Conservation (phyloP, 129 eudicot species). For the Solidago caesia region DNA sequence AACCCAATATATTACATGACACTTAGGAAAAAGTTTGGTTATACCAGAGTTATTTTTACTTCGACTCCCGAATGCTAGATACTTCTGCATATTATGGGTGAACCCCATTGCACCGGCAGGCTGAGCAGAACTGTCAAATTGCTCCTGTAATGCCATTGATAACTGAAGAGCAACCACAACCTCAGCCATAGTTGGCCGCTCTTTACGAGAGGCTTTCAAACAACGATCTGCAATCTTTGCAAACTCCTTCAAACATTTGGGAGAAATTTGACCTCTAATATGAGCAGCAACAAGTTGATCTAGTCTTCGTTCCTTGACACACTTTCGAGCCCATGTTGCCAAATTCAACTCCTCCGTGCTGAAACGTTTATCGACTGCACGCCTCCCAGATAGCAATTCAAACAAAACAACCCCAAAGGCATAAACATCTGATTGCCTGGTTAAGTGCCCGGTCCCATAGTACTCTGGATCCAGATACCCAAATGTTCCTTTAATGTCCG, state of each 20-base stretch:
- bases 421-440: conserved; percentile 21
- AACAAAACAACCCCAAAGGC: conserved; percentile 22
- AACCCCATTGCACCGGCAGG: conserved; percentile 1
- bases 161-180: conserved; percentile 24
- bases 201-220: background rate
- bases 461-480: conserved; percentile 23
- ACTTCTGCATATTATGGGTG: conserved; percentile 4
- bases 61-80: background rate
- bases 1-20: background rate
- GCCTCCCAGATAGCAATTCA: conserved; percentile 24
- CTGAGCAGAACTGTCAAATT: conserved; percentile 1
- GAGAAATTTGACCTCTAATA: background rate
- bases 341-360: background rate
- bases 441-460: background rate
- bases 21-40: background rate
- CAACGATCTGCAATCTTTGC: conserved; percentile 16
- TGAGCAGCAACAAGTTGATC: conserved; percentile 12
- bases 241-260: conserved; percentile 19
- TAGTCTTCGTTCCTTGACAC: conserved; percentile 1
- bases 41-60: conserved; percentile 18
- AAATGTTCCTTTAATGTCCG: conserved; percentile 6
- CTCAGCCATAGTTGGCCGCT: conserved; percentile 27
- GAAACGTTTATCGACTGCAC: conserved; percentile 1
- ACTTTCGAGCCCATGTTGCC: conserved; percentile 13
- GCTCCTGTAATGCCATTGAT: conserved; percentile 15